Percentiles rank a stretch among this genome's conserved stretches.
Conservation (phyloP, 2,329 filamentous ascomycete genomes). For the Iodosphaeria phyllophila region DNA sequence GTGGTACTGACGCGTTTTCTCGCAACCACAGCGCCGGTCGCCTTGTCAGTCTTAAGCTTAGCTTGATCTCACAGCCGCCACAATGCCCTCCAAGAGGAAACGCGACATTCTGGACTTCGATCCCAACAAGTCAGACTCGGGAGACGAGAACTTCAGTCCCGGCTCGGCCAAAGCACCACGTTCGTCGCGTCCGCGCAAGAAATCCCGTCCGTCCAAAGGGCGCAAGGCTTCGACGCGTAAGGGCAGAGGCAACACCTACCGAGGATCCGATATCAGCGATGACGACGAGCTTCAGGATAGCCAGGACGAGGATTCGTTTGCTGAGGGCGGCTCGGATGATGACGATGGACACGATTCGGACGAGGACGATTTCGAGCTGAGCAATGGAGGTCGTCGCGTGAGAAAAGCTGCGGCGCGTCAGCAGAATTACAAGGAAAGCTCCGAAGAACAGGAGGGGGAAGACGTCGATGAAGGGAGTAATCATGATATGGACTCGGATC, state of each 20-base stretch:
- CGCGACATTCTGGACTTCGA: conserved; percentile 37
- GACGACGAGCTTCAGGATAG: conserved; percentile 35
- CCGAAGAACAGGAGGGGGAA: conserved; percentile 18
- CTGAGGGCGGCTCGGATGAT: conserved; percentile 19
- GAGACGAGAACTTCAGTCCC: conserved; percentile 48
- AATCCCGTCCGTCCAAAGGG: conserved; percentile 20
- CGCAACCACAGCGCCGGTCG: neutral
- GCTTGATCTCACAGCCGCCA: conserved; percentile 3
- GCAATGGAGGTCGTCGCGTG: conserved; percentile 24
- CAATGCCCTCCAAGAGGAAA: conserved; percentile 36
- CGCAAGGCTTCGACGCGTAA: conserved; percentile 11
- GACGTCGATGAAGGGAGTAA: conserved; percentile 14
- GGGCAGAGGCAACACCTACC: conserved; percentile 20
- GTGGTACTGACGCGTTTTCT: neutral
- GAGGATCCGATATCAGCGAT: conserved; percentile 43
- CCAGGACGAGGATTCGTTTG: conserved; percentile 29
- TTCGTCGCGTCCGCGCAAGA: conserved; percentile 17
- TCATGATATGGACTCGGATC: too few species aligned
- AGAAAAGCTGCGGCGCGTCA: conserved; percentile 24
- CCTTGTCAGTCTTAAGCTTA: neutral
- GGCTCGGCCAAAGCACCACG: conserved; percentile 17
- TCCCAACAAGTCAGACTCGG: conserved; percentile 46
- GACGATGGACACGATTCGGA: conserved; percentile 13
- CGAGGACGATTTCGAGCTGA: conserved; percentile 16
- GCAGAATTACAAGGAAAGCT: conserved; percentile 27